phyloP scores from a whole-genome alignment of 202 grass and related monocot species.

The Sporobolus alterniflorus region DNA sequence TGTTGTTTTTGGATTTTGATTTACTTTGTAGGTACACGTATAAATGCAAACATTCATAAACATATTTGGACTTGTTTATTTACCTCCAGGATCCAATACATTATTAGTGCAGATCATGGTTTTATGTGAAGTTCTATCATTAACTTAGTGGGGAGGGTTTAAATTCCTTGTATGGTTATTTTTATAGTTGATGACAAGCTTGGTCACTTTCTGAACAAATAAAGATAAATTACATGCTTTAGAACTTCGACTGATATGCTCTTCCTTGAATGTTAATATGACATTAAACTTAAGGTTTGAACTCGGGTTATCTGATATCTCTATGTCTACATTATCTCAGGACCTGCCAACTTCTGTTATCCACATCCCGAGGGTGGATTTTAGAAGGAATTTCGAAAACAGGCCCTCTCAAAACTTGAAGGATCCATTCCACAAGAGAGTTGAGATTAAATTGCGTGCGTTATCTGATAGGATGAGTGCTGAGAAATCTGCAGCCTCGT shows the following conservation, averaged over 20 bases:
- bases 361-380: slow-evolving; percentile 37
- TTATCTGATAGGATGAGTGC: slow-evolving; percentile 62
- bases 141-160: neutral
- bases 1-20: neutral
- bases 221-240: neutral
- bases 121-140: neutral
- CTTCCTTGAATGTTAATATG: neutral
- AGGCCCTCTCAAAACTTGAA: slow-evolving; percentile 32
- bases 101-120: neutral
- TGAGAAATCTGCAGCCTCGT: slow-evolving; percentile 29
- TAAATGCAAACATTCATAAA: slow-evolving; percentile 20
- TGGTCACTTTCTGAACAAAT: neutral
- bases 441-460: slow-evolving; percentile 57
- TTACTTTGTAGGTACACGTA: neutral
- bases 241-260: neutral
- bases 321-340: slow-evolving; percentile 39
- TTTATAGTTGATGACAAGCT: slow-evolving; percentile 9
- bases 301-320: slow-evolving; percentile 14
- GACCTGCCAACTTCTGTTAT: slow-evolving; percentile 35
- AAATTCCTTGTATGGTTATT: neutral
- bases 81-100: slow-evolving; percentile 4
- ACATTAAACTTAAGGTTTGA: neutral
- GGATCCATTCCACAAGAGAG: slow-evolving; percentile 58
- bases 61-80: neutral
- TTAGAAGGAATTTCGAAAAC: slow-evolving; percentile 46